Conservation (phyloP, 179 eudicot genomes). For the Spergularia azorica region DNA sequence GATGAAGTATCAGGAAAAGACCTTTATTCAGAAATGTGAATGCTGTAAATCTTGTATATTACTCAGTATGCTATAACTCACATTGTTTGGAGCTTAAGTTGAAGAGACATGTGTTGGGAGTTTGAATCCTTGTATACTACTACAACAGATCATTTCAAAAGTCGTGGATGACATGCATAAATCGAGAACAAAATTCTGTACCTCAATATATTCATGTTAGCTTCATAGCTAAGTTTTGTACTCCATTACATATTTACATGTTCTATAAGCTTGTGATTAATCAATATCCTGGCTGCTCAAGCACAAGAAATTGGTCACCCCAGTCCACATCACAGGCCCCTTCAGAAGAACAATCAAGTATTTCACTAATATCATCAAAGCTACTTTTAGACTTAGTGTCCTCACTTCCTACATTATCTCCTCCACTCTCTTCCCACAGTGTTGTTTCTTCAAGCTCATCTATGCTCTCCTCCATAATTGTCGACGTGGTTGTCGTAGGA, state of each 20-base stretch:
- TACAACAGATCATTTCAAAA: background rate
- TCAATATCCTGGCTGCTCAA: slow-evolving; percentile 14
- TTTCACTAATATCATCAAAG: slow-evolving; percentile 32
- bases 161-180: background rate
- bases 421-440: slow-evolving; percentile 9
- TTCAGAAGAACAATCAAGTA: slow-evolving; percentile 44
- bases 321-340: slow-evolving; percentile 41
- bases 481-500: background rate
- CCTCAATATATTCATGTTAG: no score
- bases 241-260: no score
- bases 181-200: background rate
- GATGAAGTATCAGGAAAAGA: background rate
- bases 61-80: background rate
- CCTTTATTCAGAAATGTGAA: background rate
- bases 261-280: no score
- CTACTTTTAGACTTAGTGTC: slow-evolving; percentile 20
- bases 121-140: no score
- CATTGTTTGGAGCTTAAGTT: background rate
- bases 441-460: background rate
- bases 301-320: slow-evolving; percentile 39
- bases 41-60: slow-evolving; percentile 7
- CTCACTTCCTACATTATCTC: slow-evolving; percentile 3
- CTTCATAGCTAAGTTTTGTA: no score
- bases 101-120: background rate
- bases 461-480: background rate